A percentile compares a stretch with the other conserved stretches of the same genome.
Conservation (phyloP, 306 rosid species). For the Sicyos baderoa region DNA sequence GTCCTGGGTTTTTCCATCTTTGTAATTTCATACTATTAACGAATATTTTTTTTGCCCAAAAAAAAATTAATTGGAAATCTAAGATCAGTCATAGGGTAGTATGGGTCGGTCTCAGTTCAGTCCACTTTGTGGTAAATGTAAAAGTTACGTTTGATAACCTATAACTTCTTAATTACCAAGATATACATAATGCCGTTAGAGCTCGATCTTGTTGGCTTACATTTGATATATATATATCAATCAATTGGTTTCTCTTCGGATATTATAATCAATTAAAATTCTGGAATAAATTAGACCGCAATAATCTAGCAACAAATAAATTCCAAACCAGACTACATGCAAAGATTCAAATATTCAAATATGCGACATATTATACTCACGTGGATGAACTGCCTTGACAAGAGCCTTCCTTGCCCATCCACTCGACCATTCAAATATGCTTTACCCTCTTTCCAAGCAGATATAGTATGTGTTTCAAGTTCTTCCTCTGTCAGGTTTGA, state of each 20-base stretch:
- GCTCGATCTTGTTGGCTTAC: no score
- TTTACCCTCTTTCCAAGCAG: slow-evolving; percentile 97
- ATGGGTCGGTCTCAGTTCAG: no score
- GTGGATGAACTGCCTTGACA: slow-evolving; percentile 54
- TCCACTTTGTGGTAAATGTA: background rate
- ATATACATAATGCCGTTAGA: no score
- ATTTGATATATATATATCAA: no score
- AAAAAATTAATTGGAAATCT: no score
- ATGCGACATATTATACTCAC: slow-evolving; percentile 58
- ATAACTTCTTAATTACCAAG: no score
- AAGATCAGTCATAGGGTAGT: no score
- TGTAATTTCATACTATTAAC: no score
- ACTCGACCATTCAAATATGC: slow-evolving; percentile 56
- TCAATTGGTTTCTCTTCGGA: background rate
- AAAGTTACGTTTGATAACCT: background rate
- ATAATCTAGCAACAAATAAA: background rate
- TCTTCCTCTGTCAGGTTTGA: slow-evolving; percentile 95
- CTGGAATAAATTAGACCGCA: background rate
- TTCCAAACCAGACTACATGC: background rate
- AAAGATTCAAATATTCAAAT: slow-evolving; percentile 15
- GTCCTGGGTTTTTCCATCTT: no score
- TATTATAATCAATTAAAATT: background rate
- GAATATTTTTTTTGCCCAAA: no score
- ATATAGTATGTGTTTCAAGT: slow-evolving; percentile 94
- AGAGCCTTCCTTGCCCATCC: slow-evolving; percentile 53